Conservation (phyloP, 208 protist genomes). For the Naegleria gruberi region DNA sequence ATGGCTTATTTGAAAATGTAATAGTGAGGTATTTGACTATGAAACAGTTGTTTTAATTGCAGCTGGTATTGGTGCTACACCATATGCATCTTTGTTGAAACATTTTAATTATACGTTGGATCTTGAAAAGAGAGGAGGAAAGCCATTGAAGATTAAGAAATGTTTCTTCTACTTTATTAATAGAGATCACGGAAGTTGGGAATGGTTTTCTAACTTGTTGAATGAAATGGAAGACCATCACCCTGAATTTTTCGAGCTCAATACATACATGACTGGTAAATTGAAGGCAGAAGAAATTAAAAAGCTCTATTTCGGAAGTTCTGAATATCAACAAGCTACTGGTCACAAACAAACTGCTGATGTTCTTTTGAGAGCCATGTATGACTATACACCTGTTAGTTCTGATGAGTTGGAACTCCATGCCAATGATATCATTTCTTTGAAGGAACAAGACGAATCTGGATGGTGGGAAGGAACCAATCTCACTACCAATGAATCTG, state of each 20-base stretch:
- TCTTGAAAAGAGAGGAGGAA: neutral
- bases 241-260: neutral
- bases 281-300: neutral
- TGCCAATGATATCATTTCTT: neutral
- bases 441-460: neutral
- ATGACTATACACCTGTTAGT: neutral
- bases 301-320: neutral
- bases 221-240: neutral
- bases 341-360: neutral
- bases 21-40: slow-evolving; percentile 50
- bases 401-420: slow-evolving; percentile 15
- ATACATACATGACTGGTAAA: neutral
- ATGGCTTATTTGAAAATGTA: too few species aligned
- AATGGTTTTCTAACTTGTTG: slow-evolving; percentile 12
- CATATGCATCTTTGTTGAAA: slow-evolving; percentile 57
- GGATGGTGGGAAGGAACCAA: slow-evolving; percentile 23
- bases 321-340: neutral
- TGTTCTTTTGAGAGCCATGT: neutral
- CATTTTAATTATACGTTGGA: slow-evolving; percentile 20
- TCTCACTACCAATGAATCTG: neutral
- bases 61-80: slow-evolving; percentile 64
- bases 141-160: neutral
- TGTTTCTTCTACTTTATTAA: slow-evolving; percentile 19
- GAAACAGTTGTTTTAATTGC: slow-evolving; percentile 46
- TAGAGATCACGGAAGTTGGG: neutral